These are phyloP conservation scores for Anisodus acutangulus DNA, from an alignment of 257 asterid genomes.

Conservation along the genomic window DNA sequence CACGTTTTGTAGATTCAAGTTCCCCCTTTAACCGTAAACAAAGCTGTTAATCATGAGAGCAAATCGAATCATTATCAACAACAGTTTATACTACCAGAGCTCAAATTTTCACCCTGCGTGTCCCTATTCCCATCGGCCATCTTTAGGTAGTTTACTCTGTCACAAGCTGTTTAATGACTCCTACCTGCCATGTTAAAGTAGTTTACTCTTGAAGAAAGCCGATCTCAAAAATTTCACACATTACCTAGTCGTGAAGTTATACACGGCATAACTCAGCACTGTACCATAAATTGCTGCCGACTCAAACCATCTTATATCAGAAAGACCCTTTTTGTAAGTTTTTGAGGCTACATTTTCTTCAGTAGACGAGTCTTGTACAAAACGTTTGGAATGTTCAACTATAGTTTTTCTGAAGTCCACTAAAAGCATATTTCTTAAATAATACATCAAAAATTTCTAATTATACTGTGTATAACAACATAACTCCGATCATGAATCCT, in stretches of 20 bases:
- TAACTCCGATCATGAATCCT: slow-evolving; percentile 52
- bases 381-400: background rate
- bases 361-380: background rate
- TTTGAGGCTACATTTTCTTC: background rate
- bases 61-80: background rate
- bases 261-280: background rate
- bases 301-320: background rate
- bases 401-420: background rate
- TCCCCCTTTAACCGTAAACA: too few relatives aligned
- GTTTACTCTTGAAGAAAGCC: background rate
- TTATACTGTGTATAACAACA: background rate
- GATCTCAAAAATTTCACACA: background rate
- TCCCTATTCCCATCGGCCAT: background rate
- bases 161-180: background rate
- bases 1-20: too few relatives aligned
- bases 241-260: background rate
- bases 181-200: background rate
- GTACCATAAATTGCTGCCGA: background rate
- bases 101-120: too few relatives aligned
- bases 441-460: slow-evolving; percentile 20
- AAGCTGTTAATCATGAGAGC: too few relatives aligned
- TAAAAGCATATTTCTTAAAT: background rate
- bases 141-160: background rate
- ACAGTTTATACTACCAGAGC: background rate
- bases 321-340: background rate